A percentile compares a stretch with the other conserved stretches of the same genome.
phyloP scores from a whole-genome alignment of 2,329 filamentous ascomycete genomes.

The Neobulgaria alba region DNA sequence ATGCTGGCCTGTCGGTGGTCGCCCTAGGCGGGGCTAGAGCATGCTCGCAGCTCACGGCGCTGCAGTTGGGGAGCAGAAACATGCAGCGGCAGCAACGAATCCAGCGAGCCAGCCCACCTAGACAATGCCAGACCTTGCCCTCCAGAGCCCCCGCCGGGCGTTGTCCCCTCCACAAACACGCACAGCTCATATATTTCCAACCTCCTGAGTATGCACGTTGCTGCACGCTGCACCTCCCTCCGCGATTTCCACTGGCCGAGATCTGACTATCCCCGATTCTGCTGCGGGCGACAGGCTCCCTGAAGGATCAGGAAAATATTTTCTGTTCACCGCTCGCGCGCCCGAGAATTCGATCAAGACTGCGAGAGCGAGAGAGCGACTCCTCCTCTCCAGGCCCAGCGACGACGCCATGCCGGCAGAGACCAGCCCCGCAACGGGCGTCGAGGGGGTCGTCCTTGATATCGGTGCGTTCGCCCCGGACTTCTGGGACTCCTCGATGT shows the following conservation, averaged over 20 bases:
- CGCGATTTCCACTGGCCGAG: constrained; percentile 9
- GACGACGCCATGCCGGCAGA: not conserved
- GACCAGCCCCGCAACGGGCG: constrained; percentile 3
- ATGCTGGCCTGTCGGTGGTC: too few species aligned
- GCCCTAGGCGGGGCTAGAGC: too few species aligned
- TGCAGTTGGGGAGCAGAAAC: too few species aligned
- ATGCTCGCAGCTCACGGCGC: too few species aligned
- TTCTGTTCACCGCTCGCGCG: constrained; percentile 13
- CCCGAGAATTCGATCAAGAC: not conserved
- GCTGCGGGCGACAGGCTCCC: constrained; percentile 15
- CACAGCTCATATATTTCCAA: too few species aligned
- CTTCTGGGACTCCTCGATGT: not conserved
- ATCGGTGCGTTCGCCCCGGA: constrained; percentile 25
- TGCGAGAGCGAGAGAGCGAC: constrained; percentile 1
- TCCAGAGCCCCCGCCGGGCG: too few species aligned
- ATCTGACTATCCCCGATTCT: constrained; percentile 16
- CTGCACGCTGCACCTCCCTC: constrained; percentile 3
- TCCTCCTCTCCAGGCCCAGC: too few species aligned
- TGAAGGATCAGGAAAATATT: constrained; percentile 3
- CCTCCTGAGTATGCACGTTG: constrained; percentile 2
- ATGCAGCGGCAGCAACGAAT: too few species aligned
- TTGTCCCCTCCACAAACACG: too few species aligned
- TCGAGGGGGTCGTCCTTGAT: constrained; percentile 26
- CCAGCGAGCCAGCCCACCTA: too few species aligned
- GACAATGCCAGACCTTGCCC: too few species aligned